A percentile compares a stretch with the other conserved stretches of the same genome.
Evolutionary conservation across 257 asterid species (phyloP).

Genomic region (Asclepias syriaca): DNA sequence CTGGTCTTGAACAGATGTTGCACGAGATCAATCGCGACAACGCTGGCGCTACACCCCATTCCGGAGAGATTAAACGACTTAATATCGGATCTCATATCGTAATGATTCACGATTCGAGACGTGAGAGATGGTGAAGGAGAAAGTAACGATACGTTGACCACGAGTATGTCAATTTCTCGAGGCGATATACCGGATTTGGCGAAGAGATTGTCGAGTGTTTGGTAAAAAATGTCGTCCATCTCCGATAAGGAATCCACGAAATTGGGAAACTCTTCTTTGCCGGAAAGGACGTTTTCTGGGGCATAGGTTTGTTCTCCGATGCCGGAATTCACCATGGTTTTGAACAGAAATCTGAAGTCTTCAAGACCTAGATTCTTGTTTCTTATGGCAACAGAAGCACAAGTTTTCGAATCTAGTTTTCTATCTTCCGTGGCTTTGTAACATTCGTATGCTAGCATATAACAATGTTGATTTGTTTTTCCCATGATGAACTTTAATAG

Average conservation of each 20-base stretch:
- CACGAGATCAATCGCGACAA: slow-evolving; percentile 30
- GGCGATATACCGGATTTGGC: slow-evolving; percentile 28
- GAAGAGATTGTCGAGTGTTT: slow-evolving; percentile 25
- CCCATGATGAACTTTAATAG: not conserved
- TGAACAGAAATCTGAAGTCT: slow-evolving; percentile 26
- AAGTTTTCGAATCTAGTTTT: slow-evolving; percentile 11
- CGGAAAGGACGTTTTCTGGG: slow-evolving; percentile 25
- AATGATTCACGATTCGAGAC: slow-evolving; percentile 25
- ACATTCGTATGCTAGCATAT: slow-evolving; percentile 31
- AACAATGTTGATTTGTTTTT: slow-evolving; percentile 12
- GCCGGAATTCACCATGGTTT: slow-evolving; percentile 31
- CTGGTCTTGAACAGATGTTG: slow-evolving; percentile 20
- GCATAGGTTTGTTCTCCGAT: slow-evolving; percentile 32
- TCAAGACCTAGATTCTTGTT: slow-evolving; percentile 29
- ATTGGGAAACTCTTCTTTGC: slow-evolving; percentile 17
- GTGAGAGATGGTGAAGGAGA: slow-evolving; percentile 24
- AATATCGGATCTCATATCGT: slow-evolving; percentile 28
- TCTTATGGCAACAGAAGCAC: slow-evolving; percentile 15
- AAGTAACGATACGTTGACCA: slow-evolving; percentile 35
- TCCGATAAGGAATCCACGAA: slow-evolving; percentile 21
- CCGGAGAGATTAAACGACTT: slow-evolving; percentile 37
- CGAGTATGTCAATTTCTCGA: slow-evolving; percentile 27
- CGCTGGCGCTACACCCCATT: slow-evolving; percentile 43
- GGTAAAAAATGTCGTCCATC: slow-evolving; percentile 24
- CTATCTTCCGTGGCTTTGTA: slow-evolving; percentile 20